Percentiles rank a stretch among this genome's conserved stretches.
Conservation (phyloP, 805 yeast species). For the Nakazawaea ishiwadae region DNA sequence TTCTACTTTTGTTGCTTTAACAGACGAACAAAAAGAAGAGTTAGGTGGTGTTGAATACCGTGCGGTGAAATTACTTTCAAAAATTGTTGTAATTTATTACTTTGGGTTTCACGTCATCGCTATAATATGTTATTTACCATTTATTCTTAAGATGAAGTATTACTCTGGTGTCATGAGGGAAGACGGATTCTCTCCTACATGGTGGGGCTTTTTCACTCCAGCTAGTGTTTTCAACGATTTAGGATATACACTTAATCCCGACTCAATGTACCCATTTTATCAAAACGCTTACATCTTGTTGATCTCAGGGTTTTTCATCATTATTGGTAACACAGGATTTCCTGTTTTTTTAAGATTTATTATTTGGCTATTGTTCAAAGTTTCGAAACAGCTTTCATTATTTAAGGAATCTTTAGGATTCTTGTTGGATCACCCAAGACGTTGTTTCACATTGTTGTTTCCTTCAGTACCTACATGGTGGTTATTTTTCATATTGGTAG, state of each 20-base stretch:
- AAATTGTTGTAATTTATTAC: constrained; percentile 62
- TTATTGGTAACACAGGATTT: constrained; percentile 93
- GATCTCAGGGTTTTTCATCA: constrained; percentile 62
- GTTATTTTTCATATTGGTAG: constrained; percentile 71
- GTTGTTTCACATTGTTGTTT: constrained; percentile 89
- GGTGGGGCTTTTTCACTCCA: constrained; percentile 93
- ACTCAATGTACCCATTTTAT: constrained; percentile 70
- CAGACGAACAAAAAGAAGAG: constrained; percentile 85
- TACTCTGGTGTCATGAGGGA: constrained; percentile 41
- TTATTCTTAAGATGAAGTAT: constrained; percentile 40
- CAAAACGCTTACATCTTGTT: constrained; percentile 62
- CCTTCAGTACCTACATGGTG: constrained; percentile 96
- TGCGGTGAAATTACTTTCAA: constrained; percentile 71
- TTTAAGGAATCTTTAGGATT: constrained; percentile 77
- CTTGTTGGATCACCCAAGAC: constrained; percentile 89
- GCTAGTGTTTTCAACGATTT: constrained; percentile 80
- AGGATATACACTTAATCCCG: constrained; percentile 77
- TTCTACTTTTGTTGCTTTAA: constrained; percentile 80
- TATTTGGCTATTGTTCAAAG: constrained; percentile 72
- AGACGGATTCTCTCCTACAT: constrained; percentile 66
- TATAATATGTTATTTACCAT: constrained; percentile 52
- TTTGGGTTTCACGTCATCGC: constrained; percentile 68
- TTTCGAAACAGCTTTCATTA: constrained; percentile 61
- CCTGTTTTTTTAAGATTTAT: constrained; percentile 78
- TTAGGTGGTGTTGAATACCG: constrained; percentile 97